Base-by-base conservation (phyloP, 1,139 yeast species). In the Eremothecium coryli region DNA sequence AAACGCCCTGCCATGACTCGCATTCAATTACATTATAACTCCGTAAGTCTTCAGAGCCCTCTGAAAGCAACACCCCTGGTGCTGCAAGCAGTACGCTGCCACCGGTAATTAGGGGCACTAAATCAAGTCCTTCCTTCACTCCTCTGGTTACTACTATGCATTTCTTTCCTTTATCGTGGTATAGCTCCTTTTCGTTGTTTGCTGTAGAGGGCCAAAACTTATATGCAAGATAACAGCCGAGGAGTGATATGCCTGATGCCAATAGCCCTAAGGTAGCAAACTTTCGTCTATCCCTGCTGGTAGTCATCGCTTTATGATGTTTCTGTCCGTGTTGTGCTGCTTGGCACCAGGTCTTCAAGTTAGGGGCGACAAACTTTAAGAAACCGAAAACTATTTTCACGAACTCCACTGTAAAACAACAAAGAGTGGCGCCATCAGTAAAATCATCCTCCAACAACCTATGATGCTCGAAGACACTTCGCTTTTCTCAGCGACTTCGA, bases 1-100 rank as follows among this genome's bases (percentile, higher is more conserved):
- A 66, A 2, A 65, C 46, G 4, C 72, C 68, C 8, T 49, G 54
- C 33, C 53, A 50, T 1, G 63, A 58, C 3, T 54, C 59, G 32
- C 70, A 64, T 27, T 48, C 50, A 4, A 68, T 62, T 2, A 66
- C 41, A 37, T 64, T 60, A 38, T 44, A 50, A 9, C 33, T 23
- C 13, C 37, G 27, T 9, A 30, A 22, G 3, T 39, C 33, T 13
- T 36, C 39, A 1, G 30, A 17, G 2, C 33, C 37, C 22, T 16
- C 14, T n/a, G 26, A 26, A 9, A 31, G 36, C 7, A 31, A 26
- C 17, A 46, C 41, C 5, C 24, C 18, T 2, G 58, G 57, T 2
- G 41, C 35, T n/a, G 50, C 40, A 8, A 54, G 18, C 3, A 52
- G 23, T 2, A 41, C 48, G 8, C 52, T 36, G 8, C 44, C 41